Evolutionary conservation across 2,329 filamentous ascomycete genomes (phyloP), one percentile per base, ranked within the genome.

Genomic region (Sordariomycetes sp.): DNA sequence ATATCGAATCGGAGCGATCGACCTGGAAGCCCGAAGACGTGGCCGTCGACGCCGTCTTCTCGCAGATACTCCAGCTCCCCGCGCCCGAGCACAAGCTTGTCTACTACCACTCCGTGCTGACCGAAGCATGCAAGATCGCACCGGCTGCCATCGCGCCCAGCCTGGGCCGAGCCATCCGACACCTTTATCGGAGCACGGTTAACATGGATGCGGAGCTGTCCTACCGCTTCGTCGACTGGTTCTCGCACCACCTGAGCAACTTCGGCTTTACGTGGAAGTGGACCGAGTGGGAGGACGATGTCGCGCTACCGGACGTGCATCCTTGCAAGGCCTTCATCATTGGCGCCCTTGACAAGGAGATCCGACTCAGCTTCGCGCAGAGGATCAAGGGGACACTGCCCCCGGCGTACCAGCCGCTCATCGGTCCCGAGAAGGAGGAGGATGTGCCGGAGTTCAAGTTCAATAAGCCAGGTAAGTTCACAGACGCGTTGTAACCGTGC

Each of bases 211-310:
- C 97, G 54, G 92, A 97, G 72, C 76, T 99, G 51, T 81, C 79
- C 59, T 88, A 92, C 66, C 84, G 94, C 28, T 97, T 97, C 73
- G 79, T 96, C 68, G 93, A 97, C 70, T 99, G 94, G 94, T 99
- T 99, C 68, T 83, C 93, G 20, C 94, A 99, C 70, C 94, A 99
- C 75, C 76, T 99, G 64, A 97, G 92, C 74, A 99, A 99, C 75
- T 99, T 99, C 69, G 94, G 96, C 57, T 99, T 97, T 70, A 94
- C 94, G 11, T 99, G 94, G 94, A 97, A 97, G 73, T 99, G 94
- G 94, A 87, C 88, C 18, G 94, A 99, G 74, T 99, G 94, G 94
- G 81, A 89, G 54, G 90, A 92, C 18, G 91, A 97, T 68, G 85
- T 96, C 18, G 79, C 84, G 51, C 79, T 95, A 28, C 82, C 89